These are phyloP conservation scores for Cladobotryum protrusum DNA, from an alignment of 2,329 filamentous ascomycete species.

Conservation along the genomic window DNA sequence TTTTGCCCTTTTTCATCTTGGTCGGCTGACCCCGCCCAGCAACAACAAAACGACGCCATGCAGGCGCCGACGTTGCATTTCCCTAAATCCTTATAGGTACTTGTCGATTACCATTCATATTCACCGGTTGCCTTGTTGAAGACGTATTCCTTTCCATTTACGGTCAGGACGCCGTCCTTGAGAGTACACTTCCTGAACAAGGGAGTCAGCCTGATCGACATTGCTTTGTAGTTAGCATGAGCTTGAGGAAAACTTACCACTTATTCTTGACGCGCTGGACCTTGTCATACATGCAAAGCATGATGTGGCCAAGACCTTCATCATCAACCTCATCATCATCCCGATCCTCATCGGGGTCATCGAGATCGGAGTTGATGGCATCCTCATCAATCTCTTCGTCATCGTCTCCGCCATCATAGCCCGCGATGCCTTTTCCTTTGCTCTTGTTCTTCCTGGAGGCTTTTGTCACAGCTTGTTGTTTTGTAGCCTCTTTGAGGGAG, in stretches of 20 bases:
- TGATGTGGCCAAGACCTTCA: constrained; percentile 77
- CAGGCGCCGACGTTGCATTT: not conserved
- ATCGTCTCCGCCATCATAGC: constrained; percentile 59
- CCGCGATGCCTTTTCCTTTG: constrained; percentile 28
- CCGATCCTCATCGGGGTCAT: constrained; percentile 82
- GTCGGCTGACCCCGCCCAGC: not conserved
- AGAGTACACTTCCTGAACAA: constrained; percentile 83
- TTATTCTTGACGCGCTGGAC: constrained; percentile 99
- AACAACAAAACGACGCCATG: not conserved
- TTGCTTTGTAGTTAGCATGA: not conserved
- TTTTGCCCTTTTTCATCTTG: not conserved
- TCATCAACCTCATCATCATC: constrained; percentile 84
- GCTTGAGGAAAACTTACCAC: constrained; percentile 50
- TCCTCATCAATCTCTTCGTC: constrained; percentile 66
- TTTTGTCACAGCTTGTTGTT: constrained; percentile 19
- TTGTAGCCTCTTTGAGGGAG: constrained; percentile 54
- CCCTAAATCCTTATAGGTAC: not conserved
- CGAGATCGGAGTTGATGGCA: constrained; percentile 96
- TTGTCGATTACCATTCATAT: constrained; percentile 79
- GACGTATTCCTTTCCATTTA: constrained; percentile 91
- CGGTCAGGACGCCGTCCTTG: constrained; percentile 91
- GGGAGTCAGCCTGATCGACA: constrained; percentile 13
- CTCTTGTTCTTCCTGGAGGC: constrained; percentile 12
- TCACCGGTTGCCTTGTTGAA: constrained; percentile 97
- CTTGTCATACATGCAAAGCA: constrained; percentile 99